These are phyloP conservation scores for Eragrostis nindensis DNA, from an alignment of 176 grass and related monocot genomes.

Conservation along the genomic window DNA sequence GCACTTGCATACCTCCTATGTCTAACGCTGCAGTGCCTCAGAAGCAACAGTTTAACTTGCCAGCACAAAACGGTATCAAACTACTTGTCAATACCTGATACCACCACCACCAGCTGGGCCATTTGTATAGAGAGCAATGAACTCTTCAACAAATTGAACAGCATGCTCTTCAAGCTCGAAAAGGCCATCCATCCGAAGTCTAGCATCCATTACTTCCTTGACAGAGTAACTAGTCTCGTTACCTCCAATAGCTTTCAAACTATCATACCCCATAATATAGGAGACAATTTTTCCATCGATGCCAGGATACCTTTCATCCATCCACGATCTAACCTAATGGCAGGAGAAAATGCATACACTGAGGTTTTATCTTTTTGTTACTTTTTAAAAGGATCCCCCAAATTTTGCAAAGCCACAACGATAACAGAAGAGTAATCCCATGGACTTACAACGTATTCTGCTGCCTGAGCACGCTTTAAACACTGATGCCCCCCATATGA, in stretches of 20 bases:
- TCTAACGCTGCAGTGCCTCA: not conserved
- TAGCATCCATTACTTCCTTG: slow-evolving; percentile 66
- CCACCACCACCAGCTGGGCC: slow-evolving; percentile 93
- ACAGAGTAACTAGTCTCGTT: slow-evolving; percentile 26
- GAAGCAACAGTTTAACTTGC: not conserved
- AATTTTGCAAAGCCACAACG: not conserved
- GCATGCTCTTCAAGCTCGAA: slow-evolving; percentile 82
- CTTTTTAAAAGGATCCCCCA: slow-evolving; percentile 15
- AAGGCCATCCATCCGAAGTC: slow-evolving; percentile 91
- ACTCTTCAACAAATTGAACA: slow-evolving; percentile 73
- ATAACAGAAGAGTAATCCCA: slow-evolving; percentile 18
- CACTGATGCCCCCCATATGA: slow-evolving; percentile 82
- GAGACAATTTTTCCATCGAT: slow-evolving; percentile 63
- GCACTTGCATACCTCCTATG: not conserved
- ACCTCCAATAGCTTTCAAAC: slow-evolving; percentile 69
- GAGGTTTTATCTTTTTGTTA: slow-evolving; percentile 11
- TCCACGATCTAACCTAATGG: slow-evolving; percentile 84
- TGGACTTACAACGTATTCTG: slow-evolving; percentile 80
- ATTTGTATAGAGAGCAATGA: slow-evolving; percentile 95
- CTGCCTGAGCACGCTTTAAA: slow-evolving; percentile 78
- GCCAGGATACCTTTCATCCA: slow-evolving; percentile 74
- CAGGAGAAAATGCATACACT: slow-evolving; percentile 25
- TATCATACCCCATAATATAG: slow-evolving; percentile 81
- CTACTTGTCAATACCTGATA: slow-evolving; percentile 59
- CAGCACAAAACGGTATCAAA: not conserved